Percentiles rank a stretch among this genome's conserved stretches.
Evolutionary conservation across 2,329 filamentous ascomycete genomes (phyloP).

Genomic region (Microsporum ferrugineum): DNA sequence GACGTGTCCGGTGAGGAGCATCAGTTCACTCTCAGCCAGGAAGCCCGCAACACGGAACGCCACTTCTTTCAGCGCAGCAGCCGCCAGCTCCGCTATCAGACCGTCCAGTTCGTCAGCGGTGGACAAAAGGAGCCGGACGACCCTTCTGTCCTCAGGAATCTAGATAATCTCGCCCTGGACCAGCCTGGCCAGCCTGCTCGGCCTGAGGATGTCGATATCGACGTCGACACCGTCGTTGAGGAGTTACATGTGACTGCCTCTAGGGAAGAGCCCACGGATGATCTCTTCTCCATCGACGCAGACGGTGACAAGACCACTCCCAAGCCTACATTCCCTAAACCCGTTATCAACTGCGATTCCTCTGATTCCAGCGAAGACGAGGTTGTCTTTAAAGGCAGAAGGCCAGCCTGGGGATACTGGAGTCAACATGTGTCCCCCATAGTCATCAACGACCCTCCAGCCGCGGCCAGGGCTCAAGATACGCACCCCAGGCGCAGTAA

Average conservation of each 20-base stretch:
- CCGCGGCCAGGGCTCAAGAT: neutral
- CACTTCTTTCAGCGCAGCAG: constrained; percentile 38
- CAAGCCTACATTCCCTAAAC: constrained; percentile 21
- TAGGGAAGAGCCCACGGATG: neutral
- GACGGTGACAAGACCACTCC: constrained; percentile 17
- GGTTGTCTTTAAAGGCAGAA: constrained; percentile 30
- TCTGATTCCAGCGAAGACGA: constrained; percentile 59
- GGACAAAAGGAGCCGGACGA: constrained; percentile 36
- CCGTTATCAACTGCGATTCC: constrained; percentile 18
- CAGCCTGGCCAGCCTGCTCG: too few relatives aligned
- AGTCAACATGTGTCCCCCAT: neutral
- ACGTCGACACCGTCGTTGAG: neutral
- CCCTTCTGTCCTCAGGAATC: constrained; percentile 1
- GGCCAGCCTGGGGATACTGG: neutral
- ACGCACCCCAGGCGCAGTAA: neutral
- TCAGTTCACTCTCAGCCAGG: constrained; percentile 42
- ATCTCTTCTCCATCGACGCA: constrained; percentile 29
- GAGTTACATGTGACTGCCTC: neutral
- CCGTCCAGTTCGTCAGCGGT: constrained; percentile 51
- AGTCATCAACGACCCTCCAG: neutral
- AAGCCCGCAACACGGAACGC: constrained; percentile 47
- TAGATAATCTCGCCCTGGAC: neutral
- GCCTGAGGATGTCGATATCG: neutral
- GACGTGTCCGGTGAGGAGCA: neutral
- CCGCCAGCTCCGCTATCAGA: constrained; percentile 43